Evolutionary conservation across 73 alveolate genomes (phyloP).

Genomic region (Tetrahymena thermophila): DNA sequence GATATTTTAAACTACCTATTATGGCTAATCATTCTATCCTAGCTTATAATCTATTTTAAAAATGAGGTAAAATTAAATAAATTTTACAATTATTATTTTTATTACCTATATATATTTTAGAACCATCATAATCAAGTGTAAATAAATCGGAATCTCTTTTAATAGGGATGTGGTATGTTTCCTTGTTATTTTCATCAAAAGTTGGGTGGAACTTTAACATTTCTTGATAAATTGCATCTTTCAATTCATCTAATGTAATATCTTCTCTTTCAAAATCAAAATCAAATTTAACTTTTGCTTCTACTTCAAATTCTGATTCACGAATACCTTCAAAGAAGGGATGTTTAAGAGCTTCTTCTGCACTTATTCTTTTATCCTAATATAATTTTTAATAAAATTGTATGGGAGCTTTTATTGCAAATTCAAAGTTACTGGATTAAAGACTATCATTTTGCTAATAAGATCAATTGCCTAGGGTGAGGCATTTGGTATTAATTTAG

Average conservation of each 20-base stretch:
- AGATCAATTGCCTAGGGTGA: constrained; percentile 3
- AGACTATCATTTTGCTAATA: constrained; percentile 31
- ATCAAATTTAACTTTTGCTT: constrained; percentile 37
- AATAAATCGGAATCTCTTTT: neutral
- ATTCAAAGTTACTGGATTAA: neutral
- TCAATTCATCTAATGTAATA: constrained; percentile 34
- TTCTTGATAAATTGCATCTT: constrained; percentile 22
- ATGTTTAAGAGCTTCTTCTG: constrained; percentile 83
- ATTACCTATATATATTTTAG: neutral
- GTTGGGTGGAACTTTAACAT: neutral
- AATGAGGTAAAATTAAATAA: neutral
- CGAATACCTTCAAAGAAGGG: constrained; percentile 68
- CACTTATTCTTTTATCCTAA: constrained; percentile 64
- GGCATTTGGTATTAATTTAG: constrained; percentile 5
- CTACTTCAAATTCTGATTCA: constrained; percentile 47
- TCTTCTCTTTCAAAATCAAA: constrained; percentile 48
- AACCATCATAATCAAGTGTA: neutral
- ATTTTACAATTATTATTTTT: neutral
- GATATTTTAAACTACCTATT: neutral
- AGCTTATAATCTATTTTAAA: neutral
- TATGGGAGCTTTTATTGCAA: constrained; percentile 10
- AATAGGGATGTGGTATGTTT: neutral
- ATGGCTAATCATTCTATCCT: neutral
- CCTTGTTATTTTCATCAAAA: neutral
- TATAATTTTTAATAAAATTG: constrained; percentile 58